Conservation (phyloP, 2,329 filamentous ascomycete species). For the Sclerotinia spermophila region DNA sequence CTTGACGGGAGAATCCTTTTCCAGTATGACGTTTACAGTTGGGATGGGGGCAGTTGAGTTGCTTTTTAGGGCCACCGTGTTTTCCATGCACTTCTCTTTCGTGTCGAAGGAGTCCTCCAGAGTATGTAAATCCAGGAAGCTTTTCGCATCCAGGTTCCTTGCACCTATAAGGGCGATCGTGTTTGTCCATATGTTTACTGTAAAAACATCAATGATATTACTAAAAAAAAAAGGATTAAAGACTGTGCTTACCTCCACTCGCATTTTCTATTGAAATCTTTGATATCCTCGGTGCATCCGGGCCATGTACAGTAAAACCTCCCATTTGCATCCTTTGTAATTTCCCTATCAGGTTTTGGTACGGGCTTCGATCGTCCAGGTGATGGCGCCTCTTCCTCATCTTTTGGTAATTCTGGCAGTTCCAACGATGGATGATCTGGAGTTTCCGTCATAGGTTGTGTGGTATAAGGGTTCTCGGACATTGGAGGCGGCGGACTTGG, state of each 20-base stretch:
- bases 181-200: conserved; percentile 98
- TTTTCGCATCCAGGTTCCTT: conserved; percentile 80
- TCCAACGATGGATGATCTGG: conserved; percentile 29
- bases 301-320: conserved; percentile 71
- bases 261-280: conserved; percentile 75
- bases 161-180: conserved; percentile 90
- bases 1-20: conserved; percentile 86
- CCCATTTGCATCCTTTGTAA: conserved; percentile 63
- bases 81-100: conserved; percentile 81
- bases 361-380: conserved; percentile 47
- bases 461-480: conserved; percentile 34
- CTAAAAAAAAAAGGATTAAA: conserved; percentile 25
- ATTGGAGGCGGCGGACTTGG: conserved; percentile 34
- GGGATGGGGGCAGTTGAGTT: conserved; percentile 77
- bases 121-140: conserved; percentile 91
- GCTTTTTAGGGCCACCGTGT: conserved; percentile 75
- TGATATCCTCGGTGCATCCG: conserved; percentile 63
- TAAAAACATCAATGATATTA: neutral
- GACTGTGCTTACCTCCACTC: conserved; percentile 72
- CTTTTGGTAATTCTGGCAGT: conserved; percentile 31
- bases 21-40: conserved; percentile 88
- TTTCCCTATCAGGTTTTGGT: conserved; percentile 55
- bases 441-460: conserved; percentile 27
- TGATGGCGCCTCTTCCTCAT: conserved; percentile 33
- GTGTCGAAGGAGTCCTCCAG: conserved; percentile 82